Base-by-base conservation (phyloP, 805 yeast genomes). In the Maudiozyma saulgeensis region DNA sequence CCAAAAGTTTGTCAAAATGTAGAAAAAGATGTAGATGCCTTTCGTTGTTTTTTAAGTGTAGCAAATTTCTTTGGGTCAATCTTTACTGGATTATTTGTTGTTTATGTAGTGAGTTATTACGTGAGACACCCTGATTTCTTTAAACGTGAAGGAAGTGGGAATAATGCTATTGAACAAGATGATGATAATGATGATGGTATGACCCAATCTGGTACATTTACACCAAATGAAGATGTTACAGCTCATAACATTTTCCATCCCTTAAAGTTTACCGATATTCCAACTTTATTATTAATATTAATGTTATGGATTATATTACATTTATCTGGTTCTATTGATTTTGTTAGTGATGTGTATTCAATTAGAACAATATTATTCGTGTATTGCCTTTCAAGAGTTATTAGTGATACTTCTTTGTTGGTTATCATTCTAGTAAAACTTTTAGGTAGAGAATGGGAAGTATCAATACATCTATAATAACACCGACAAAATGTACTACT, bases 381-480 rank as follows among this genome's bases (percentile, higher is more conserved):
- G 3, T 43, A 43, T 34, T 43, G 45, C 32, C 15, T 32, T 12
- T 31, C 45, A 43, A 43, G 45, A 32, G 32, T 43, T 8, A 3
- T 43, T 5, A 43, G 21, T 13, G 26, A 31, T 4, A 31, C 38
- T 21, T 43, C 45, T 18, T 34, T 43, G 4, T 32, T 43, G 8
- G 45, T 43, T 43, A 34, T 19, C 3, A 11, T 6, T 9, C 15
- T 43, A n/a, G 39, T 43, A 21, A 43, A 43, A 34, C 23, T 43
- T 6, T 34, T 43, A 18, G 45, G 45, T 18, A 13, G 32, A 43
- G 19, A 23, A 12, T 43, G 45, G 45, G 45, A 43, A 34, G 39
- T 43, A 16, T 43, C 45, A 2, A 13, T 43, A 8, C 16, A 31
- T 21, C 21, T 43, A 32, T 43, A 16, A 43, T 11, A 25, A 28